Conservation (phyloP, 2,329 filamentous ascomycete genomes). For the Cryphonectria japonica region DNA sequence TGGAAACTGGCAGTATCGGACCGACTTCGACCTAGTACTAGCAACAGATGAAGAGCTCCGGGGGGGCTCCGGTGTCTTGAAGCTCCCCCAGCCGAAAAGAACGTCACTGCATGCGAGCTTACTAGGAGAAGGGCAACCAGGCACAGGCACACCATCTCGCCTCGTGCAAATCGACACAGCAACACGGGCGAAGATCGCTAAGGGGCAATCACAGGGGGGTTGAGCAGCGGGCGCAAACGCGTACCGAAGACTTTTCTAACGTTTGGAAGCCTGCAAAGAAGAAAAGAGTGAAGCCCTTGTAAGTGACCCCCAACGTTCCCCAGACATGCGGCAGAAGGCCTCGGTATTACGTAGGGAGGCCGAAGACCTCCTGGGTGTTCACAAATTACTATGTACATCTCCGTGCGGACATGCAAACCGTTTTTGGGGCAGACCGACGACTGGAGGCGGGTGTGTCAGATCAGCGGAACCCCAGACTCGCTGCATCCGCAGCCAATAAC, state of each 20-base stretch:
- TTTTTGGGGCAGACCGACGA: background rate
- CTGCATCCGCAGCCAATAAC: background rate
- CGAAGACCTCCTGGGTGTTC: background rate
- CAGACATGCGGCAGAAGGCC: background rate
- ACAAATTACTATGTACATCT: background rate
- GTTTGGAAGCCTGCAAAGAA: background rate
- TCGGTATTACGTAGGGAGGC: background rate
- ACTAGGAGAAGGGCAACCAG: background rate
- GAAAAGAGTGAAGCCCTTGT: background rate
- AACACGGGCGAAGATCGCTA: background rate
- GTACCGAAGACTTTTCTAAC: background rate
- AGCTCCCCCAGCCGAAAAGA: background rate
- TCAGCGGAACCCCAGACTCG: slow-evolving; percentile 12
- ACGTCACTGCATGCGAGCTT: background rate
- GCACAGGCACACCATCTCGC: background rate
- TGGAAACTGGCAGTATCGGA: background rate
- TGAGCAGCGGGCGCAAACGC: background rate
- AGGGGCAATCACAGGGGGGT: background rate
- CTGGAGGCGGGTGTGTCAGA: slow-evolving; percentile 11
- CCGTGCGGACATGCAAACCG: background rate
- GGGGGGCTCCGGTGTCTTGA: background rate
- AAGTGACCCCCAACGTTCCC: background rate
- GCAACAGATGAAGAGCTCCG: background rate
- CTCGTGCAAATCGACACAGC: slow-evolving; percentile 10
- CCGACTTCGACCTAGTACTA: background rate